Conservation (phyloP, 257 asterid species). For the Agastache rugosa region DNA sequence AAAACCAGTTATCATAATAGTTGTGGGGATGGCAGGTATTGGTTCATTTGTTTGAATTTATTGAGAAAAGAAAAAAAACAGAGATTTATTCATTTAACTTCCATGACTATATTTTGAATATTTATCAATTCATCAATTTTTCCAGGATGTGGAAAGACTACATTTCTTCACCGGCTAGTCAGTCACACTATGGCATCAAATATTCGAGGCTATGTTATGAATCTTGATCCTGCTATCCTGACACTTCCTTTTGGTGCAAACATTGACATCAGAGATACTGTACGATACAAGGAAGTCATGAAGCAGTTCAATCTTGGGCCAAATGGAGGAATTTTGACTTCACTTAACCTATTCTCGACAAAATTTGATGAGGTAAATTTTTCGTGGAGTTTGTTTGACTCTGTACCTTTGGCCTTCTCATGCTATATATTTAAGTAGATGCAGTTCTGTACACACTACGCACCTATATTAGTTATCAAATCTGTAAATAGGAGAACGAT, state of each 20-base stretch:
- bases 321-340: constrained; percentile 95
- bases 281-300: constrained; percentile 96
- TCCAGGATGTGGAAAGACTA: constrained; percentile 94
- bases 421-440: background rate
- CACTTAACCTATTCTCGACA: constrained; percentile 84
- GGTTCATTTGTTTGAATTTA: background rate
- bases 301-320: constrained; percentile 97
- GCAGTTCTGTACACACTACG: background rate
- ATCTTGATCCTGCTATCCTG: constrained; percentile 96
- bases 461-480: background rate
- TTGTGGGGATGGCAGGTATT: constrained; percentile 98
- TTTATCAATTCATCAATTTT: constrained; percentile 21
- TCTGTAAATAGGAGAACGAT: background rate
- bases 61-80: background rate
- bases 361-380: constrained; percentile 86
- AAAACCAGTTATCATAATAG: constrained; percentile 83
- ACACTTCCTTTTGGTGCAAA: constrained; percentile 92
- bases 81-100: background rate
- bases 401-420: background rate
- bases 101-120: constrained; percentile 3
- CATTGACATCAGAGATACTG: constrained; percentile 95
- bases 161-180: constrained; percentile 82
- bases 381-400: background rate
- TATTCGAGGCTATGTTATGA: constrained; percentile 83
- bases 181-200: constrained; percentile 83